A percentile compares a stretch with the other conserved stretches of the same genome.
These are phyloP conservation scores for Pueraria montana DNA, from an alignment of 306 rosid species.

Conservation along the genomic window DNA sequence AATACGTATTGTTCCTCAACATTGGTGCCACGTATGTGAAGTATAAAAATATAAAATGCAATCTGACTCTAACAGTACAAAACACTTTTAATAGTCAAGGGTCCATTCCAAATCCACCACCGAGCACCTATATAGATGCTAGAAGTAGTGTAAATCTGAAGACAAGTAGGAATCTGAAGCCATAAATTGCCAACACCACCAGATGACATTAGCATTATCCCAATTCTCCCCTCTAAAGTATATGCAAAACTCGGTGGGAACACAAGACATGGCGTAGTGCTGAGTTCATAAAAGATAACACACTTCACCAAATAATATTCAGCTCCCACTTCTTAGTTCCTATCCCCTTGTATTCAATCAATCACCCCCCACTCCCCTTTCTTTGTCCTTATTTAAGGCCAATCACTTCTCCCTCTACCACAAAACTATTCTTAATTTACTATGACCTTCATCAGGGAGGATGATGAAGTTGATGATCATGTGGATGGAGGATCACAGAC, in stretches of 20 bases:
- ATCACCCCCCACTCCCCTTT: neutral
- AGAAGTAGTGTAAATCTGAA: constrained; percentile 47
- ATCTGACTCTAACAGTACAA: constrained; percentile 10
- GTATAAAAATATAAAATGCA: neutral
- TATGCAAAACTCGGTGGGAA: constrained; percentile 62
- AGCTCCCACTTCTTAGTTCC: constrained; percentile 49
- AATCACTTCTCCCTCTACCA: constrained; percentile 33
- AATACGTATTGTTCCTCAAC: neutral
- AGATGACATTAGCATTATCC: constrained; percentile 63
- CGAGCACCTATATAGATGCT: constrained; percentile 43
- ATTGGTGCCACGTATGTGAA: constrained; percentile 26
- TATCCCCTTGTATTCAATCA: constrained; percentile 39
- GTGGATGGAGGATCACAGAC: constrained; percentile 32
- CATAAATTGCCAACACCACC: constrained; percentile 54
- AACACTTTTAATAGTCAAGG: constrained; percentile 38
- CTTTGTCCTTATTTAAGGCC: constrained; percentile 55
- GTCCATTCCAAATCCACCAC: constrained; percentile 39
- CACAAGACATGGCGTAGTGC: constrained; percentile 45
- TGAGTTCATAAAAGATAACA: constrained; percentile 48
- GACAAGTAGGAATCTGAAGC: constrained; percentile 60
- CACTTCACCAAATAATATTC: constrained; percentile 47
- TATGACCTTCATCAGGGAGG: constrained; percentile 51
- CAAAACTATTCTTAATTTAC: constrained; percentile 37
- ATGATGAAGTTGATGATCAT: constrained; percentile 28
- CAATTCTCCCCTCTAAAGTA: constrained; percentile 49